Evolutionary conservation across 805 yeast species (phyloP).

Genomic region (Maudiozyma serrabonitensis): DNA sequence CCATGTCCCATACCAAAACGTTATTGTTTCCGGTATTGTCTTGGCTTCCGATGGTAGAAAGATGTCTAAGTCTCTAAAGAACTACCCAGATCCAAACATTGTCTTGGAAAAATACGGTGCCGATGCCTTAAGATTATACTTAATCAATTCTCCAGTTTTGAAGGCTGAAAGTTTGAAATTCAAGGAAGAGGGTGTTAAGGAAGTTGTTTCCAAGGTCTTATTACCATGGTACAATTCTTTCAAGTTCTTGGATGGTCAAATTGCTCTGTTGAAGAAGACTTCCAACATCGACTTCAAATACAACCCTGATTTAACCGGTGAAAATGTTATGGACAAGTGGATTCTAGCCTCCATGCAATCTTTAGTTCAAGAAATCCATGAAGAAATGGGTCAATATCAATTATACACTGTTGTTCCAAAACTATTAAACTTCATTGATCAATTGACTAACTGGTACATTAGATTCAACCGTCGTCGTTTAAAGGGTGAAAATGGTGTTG

Average conservation of each 20-base stretch:
- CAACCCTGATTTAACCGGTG: constrained; percentile 53
- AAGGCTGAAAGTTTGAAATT: constrained; percentile 94
- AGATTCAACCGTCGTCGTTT: constrained; percentile 96
- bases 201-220: constrained; percentile 89
- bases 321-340: constrained; percentile 97
- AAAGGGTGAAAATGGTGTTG: constrained; percentile 84
- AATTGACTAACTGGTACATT: constrained; percentile 97
- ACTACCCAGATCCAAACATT: constrained; percentile 88
- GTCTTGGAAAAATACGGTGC: constrained; percentile 90
- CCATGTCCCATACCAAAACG: constrained; percentile 88
- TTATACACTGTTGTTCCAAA: constrained; percentile 94
- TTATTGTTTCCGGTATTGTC: constrained; percentile 92
- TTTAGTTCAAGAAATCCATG: constrained; percentile 72
- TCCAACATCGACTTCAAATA: constrained; percentile 61
- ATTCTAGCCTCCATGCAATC: constrained; percentile 93
- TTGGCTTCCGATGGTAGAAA: constrained; percentile 97
- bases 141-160: constrained; percentile 94
- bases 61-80: constrained; percentile 97
- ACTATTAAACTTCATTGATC: constrained; percentile 78
- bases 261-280: constrained; percentile 71
- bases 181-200: constrained; percentile 98
- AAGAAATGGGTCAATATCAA: constrained; percentile 84
- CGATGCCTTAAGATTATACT: constrained; percentile 89
- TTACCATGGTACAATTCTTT: constrained; percentile 98
- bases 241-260: constrained; percentile 93